Conservation (phyloP, 2,329 filamentous ascomycete genomes). For the Fusarium brachygibbosum region DNA sequence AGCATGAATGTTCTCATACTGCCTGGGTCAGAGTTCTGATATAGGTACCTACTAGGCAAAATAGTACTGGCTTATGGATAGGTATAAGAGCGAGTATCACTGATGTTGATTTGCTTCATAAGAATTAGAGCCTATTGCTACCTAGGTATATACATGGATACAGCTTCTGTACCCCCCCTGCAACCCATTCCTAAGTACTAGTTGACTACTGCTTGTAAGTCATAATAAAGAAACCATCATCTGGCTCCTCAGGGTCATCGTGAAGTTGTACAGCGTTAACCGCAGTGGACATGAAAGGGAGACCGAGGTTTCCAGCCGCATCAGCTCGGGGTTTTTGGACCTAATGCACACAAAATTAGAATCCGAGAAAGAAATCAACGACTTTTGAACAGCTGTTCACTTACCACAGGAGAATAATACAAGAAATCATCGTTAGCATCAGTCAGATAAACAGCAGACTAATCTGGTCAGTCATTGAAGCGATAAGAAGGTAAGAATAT, state of each 20-base stretch:
- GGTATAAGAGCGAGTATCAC: not conserved
- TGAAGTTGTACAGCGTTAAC: constrained; percentile 22
- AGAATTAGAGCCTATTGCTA: not conserved
- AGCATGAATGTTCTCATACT: not conserved
- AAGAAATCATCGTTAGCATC: constrained; percentile 7
- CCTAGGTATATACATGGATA: not conserved
- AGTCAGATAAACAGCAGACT: constrained; percentile 1
- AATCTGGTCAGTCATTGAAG: not conserved
- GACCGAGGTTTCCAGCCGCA: constrained; percentile 29
- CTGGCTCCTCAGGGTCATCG: constrained; percentile 18
- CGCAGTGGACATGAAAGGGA: constrained; percentile 38
- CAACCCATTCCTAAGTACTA: not conserved
- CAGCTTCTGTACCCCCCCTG: not conserved
- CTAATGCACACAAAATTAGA: not conserved
- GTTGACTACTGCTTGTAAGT: constrained; percentile 16
- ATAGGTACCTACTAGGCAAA: not conserved
- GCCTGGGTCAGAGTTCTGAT: not conserved
- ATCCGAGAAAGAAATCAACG: not conserved
- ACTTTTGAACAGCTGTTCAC: constrained; percentile 6
- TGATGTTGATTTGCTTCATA: not conserved
- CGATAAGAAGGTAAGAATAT: not conserved
- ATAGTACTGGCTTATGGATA: too few relatives aligned
- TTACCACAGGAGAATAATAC: constrained; percentile 28
- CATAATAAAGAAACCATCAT: constrained; percentile 23
- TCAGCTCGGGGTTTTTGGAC: constrained; percentile 34